Base-by-base conservation (phyloP, 129 eudicot species). In the Flaveria trinervia region DNA sequence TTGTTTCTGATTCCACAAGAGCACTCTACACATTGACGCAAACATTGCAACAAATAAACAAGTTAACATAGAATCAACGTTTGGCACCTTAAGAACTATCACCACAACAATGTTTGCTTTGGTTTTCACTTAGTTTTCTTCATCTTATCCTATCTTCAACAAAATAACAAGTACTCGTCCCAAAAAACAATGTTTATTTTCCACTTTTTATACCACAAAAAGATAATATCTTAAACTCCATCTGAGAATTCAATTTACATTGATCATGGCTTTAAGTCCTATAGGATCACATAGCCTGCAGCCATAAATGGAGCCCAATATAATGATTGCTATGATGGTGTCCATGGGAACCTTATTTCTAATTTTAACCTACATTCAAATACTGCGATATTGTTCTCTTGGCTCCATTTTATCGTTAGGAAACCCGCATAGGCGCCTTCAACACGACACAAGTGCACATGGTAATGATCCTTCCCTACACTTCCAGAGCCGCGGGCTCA, bases 401-500 rank as follows among this genome's bases (percentile, higher is more conserved):
- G 82, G 68, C 28, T 70, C 45, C 7, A 48, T 57, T 43, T 25
- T 2, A 5, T 44, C 72, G 9, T 71, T 86, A 14, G 30, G 85
- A 72, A 77, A 84, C 73, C 73, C n/a, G 12, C 89, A 43, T 79
- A 78, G 88, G 65, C 83, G 77, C 52, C 85, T 20, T 20, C 22
- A 20, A 20, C 22, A 65, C 7, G 87, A 81, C 82, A 66, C 74
- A 15, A 72, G 43, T 77, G 69, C 79, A 11, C 86, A 88, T 33
- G 79, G 70, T 54, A 73, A 80, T 57, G 87, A 84, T 54, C 81
- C 59, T 55, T 85, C 91, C 3, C 20, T 69, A 55, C 86, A 77
- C 57, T 77, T 84, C 75, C 88, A 81, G n/a, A 84, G 90, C 80
- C 81, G 75, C 26, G 96, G 88, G 12, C 79, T 91, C 0, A 87